These are phyloP conservation scores for Epichloe amarillans DNA, from an alignment of 2,329 filamentous ascomycete genomes.

Conservation along the genomic window DNA sequence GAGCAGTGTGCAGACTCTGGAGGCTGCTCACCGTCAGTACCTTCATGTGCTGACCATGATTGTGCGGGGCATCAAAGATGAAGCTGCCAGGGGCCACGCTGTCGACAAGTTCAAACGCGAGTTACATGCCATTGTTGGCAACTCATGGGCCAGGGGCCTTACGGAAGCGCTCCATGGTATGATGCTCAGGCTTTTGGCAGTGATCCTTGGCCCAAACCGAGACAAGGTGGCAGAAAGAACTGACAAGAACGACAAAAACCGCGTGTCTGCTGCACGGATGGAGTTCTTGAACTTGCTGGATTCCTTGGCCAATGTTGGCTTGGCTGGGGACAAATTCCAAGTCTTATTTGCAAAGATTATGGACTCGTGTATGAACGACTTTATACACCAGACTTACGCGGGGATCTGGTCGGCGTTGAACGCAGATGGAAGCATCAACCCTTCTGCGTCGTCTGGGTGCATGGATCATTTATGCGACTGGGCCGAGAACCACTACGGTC, in stretches of 20 bases:
- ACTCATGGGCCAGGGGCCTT: constrained; percentile 43
- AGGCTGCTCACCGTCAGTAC: constrained; percentile 45
- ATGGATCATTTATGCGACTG: constrained; percentile 49
- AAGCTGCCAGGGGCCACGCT: constrained; percentile 22
- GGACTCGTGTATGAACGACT: constrained; percentile 49
- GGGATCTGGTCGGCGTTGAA: constrained; percentile 40
- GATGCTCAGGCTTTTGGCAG: constrained; percentile 37
- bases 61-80: constrained; percentile 30
- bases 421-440: constrained; percentile 8
- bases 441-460: constrained; percentile 24
- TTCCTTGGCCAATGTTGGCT: constrained; percentile 48
- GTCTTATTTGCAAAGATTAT: constrained; percentile 60
- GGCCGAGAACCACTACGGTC: constrained; percentile 54
- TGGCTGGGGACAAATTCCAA: constrained; percentile 57
- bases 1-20: constrained; percentile 42
- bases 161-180: constrained; percentile 40
- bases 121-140: constrained; percentile 50
- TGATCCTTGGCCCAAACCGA: constrained; percentile 26
- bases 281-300: constrained; percentile 44
- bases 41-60: constrained; percentile 40
- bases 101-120: constrained; percentile 44
- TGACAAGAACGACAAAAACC: constrained; percentile 7
- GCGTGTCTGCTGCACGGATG: constrained; percentile 27
- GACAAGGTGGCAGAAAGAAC: background rate
- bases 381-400: constrained; percentile 47